phyloP scores from a whole-genome alignment of 2,329 filamentous ascomycete genomes.

The Aquanectria penicillioides region DNA sequence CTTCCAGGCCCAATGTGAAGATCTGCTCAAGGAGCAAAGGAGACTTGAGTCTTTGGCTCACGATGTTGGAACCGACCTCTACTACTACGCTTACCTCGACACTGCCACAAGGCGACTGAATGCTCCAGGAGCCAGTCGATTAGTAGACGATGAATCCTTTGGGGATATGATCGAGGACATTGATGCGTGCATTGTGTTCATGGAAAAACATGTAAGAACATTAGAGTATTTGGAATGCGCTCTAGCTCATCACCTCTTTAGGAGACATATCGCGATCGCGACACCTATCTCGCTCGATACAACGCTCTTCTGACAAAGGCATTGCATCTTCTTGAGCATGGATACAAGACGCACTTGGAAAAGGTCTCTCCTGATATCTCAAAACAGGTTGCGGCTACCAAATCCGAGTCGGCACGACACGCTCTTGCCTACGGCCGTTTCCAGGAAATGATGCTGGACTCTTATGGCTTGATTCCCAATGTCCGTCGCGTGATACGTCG shows the following conservation, averaged over 20 bases:
- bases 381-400: conserved; percentile 62
- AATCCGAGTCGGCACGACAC: conserved; percentile 68
- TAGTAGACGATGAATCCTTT: conserved; percentile 87
- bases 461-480: conserved; percentile 66
- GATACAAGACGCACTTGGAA: conserved; percentile 62
- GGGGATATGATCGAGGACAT: conserved; percentile 87
- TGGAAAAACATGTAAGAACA: conserved; percentile 79
- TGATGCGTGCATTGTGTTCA: conserved; percentile 92
- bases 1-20: conserved; percentile 92
- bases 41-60: conserved; percentile 82
- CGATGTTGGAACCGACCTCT: conserved; percentile 87
- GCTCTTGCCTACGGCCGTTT: conserved; percentile 70
- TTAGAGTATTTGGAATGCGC: too few species aligned
- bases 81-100: conserved; percentile 94
- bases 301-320: conserved; percentile 78
- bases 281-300: conserved; percentile 88
- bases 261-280: conserved; percentile 86
- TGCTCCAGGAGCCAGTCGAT: conserved; percentile 85
- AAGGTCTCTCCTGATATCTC: conserved; percentile 65
- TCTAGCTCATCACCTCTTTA: conserved; percentile 44
- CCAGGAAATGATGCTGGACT: conserved; percentile 66
- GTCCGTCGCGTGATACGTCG: conserved; percentile 61
- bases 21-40: conserved; percentile 83
- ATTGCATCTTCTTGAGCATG: conserved; percentile 69
- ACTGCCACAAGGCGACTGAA: conserved; percentile 90